A percentile compares a stretch with the other conserved stretches of the same genome.
Evolutionary conservation across 192 early-diverging fungal genomes (phyloP).

Genomic region (Thamnidium elegans): DNA sequence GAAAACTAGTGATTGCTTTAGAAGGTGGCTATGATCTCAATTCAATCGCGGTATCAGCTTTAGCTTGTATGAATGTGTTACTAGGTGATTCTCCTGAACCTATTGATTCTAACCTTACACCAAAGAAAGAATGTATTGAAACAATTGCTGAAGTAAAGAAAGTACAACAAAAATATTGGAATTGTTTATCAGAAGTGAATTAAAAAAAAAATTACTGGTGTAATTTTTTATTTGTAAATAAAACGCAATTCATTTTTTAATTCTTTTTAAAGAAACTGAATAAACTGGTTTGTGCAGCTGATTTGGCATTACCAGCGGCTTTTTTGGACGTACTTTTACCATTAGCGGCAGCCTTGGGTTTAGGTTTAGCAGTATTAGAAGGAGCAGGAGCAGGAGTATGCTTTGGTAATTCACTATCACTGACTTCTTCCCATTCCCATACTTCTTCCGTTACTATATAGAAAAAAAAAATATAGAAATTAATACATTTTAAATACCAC

Average conservation of each 20-base stretch:
- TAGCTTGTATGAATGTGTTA: slow-evolving; percentile 73
- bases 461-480: too few species aligned
- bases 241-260: neutral
- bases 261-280: slow-evolving; percentile 4
- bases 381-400: too few species aligned
- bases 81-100: slow-evolving; percentile 57
- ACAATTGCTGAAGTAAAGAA: slow-evolving; percentile 46
- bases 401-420: neutral
- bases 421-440: neutral
- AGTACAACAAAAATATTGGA: slow-evolving; percentile 49
- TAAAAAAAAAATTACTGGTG: neutral
- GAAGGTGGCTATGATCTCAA: slow-evolving; percentile 89
- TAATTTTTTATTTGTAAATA: neutral
- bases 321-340: neutral
- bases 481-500: neutral
- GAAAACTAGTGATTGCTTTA: slow-evolving; percentile 74
- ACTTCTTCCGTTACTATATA: neutral
- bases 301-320: neutral
- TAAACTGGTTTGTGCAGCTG: neutral
- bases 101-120: slow-evolving; percentile 34
- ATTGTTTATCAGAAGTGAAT: slow-evolving; percentile 12
- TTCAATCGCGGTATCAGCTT: slow-evolving; percentile 68
- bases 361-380: neutral
- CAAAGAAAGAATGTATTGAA: slow-evolving; percentile 43
- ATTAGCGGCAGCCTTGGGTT: neutral